phyloP scores from a whole-genome alignment of 2,329 filamentous ascomycete genomes.

The Alternaria sp. region DNA sequence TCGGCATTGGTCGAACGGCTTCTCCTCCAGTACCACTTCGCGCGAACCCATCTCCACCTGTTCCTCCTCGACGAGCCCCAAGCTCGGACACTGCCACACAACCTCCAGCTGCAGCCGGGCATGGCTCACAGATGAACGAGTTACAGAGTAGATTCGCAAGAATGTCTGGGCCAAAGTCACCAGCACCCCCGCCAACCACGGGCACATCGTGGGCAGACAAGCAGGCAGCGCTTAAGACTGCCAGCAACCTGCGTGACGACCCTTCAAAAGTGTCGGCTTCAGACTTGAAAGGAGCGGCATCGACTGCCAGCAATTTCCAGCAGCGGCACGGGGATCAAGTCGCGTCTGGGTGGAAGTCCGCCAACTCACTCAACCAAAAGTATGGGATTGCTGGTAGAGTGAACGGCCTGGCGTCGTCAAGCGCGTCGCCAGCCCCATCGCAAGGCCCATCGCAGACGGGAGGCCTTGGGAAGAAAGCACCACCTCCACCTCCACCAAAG shows the following conservation, averaged over 20 bases:
- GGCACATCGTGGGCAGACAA: conserved; percentile 71
- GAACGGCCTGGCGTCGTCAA: conserved; percentile 51
- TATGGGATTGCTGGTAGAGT: conserved; percentile 64
- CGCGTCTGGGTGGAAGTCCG: conserved; percentile 65
- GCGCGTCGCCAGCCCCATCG: conserved; percentile 31
- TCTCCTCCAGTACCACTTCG: conserved; percentile 50
- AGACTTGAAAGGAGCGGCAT: conserved; percentile 66
- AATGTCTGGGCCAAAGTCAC: conserved; percentile 46
- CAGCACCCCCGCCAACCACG: conserved; percentile 46
- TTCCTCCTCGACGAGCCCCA: conserved; percentile 37
- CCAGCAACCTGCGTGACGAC: conserved; percentile 66
- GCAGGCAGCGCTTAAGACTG: conserved; percentile 68
- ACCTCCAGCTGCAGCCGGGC: conserved; percentile 25
- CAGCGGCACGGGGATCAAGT: conserved; percentile 75
- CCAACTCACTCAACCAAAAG: conserved; percentile 67
- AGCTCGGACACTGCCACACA: conserved; percentile 23
- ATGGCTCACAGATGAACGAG: conserved; percentile 65
- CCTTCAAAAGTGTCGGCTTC: conserved; percentile 68
- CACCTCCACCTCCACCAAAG: conserved; percentile 68
- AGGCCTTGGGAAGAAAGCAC: conserved; percentile 60
- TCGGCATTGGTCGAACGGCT: conserved; percentile 71
- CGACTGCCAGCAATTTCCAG: conserved; percentile 73
- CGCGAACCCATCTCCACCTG: conserved; percentile 39
- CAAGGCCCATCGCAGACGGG: conserved; percentile 38
- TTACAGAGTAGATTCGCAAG: conserved; percentile 71